These are phyloP conservation scores for Chenopodium berlandieri DNA, from an alignment of 148 eudicot genomes.

Conservation along the genomic window DNA sequence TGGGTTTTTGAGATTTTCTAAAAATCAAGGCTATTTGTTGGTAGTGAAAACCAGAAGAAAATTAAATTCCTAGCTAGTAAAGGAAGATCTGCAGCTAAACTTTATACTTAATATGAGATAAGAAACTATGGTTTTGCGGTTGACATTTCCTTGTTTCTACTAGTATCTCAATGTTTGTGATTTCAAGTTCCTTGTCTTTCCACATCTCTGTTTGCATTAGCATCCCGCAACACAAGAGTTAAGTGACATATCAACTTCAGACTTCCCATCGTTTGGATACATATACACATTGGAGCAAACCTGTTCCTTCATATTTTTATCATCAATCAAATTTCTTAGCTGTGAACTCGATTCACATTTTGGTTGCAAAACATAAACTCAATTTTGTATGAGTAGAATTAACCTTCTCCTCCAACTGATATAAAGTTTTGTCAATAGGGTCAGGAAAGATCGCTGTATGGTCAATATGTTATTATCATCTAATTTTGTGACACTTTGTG, in stretches of 20 bases:
- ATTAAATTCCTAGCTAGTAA: not conserved
- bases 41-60: not conserved
- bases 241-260: not conserved
- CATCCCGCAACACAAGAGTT: not conserved
- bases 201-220: not conserved
- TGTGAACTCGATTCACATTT: not conserved
- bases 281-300: not conserved
- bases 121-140: not conserved
- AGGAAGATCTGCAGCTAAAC: not conserved
- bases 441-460: no score
- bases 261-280: no score
- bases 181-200: not conserved
- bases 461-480: no score
- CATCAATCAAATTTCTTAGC: not conserved
- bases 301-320: not conserved
- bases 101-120: not conserved
- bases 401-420: not conserved
- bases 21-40: slow-evolving; percentile 5
- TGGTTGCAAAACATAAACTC: not conserved
- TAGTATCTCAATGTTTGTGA: not conserved
- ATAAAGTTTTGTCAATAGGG: not conserved
- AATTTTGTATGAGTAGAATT: not conserved
- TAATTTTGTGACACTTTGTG: no score
- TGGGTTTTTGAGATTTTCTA: not conserved
- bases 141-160: not conserved